phyloP scores from a whole-genome alignment of 305 asterid genomes.

The Ajuga reptans region DNA sequence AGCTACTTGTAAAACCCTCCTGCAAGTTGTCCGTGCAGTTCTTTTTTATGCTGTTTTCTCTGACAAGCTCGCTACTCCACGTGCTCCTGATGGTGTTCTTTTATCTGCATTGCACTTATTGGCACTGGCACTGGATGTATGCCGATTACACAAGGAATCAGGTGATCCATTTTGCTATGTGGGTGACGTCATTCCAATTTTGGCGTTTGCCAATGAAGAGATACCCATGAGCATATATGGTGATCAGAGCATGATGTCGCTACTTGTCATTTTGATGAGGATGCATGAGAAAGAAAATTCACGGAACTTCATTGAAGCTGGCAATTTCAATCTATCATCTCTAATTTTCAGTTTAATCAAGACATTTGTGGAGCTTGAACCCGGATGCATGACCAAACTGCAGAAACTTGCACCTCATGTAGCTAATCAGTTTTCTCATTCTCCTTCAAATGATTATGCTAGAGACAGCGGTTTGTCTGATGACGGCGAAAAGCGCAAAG shows the following conservation, averaged over 20 bases:
- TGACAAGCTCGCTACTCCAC: constrained; percentile 43
- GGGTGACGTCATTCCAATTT: constrained; percentile 57
- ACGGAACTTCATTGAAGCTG: constrained; percentile 51
- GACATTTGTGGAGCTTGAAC: constrained; percentile 72
- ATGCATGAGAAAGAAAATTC: constrained; percentile 60
- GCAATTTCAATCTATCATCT: constrained; percentile 44
- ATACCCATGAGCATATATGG: constrained; percentile 44
- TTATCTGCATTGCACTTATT: constrained; percentile 71
- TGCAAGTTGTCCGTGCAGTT: constrained; percentile 73
- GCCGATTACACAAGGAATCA: constrained; percentile 50
- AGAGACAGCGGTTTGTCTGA: constrained; percentile 33
- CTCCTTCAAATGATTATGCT: constrained; percentile 31
- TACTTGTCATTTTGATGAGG: constrained; percentile 78
- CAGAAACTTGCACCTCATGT: constrained; percentile 74
- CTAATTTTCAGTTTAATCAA: constrained; percentile 51
- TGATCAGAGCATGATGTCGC: constrained; percentile 84
- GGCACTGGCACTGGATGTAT: constrained; percentile 71
- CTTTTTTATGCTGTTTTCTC: constrained; percentile 67
- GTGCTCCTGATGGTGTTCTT: constrained; percentile 88
- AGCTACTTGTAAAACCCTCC: constrained; percentile 75
- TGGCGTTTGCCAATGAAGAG: constrained; percentile 74
- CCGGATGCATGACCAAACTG: constrained; percentile 61
- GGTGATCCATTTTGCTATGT: constrained; percentile 43
- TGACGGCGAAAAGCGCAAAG: constrained; percentile 78
- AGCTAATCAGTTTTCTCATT: constrained; percentile 48